Evolutionary conservation across 1,284 basidiomycete genomes (phyloP).

Genomic region (Sporisorium iseilematis-ciliati): DNA sequence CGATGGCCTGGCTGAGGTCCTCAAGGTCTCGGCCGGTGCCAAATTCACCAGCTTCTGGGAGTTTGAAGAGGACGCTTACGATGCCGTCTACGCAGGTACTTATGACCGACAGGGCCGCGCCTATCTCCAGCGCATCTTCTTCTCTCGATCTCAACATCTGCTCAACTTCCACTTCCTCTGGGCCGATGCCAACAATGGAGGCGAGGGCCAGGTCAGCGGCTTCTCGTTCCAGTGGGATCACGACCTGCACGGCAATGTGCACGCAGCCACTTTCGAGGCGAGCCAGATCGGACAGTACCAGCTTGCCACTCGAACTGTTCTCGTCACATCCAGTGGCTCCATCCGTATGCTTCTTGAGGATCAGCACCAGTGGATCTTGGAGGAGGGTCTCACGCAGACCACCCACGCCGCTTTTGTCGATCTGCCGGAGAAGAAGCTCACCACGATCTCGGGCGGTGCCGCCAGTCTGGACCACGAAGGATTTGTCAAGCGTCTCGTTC

Average conservation of each 20-base stretch:
- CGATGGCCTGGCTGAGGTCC: conserved; percentile 56
- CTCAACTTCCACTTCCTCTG: conserved; percentile 75
- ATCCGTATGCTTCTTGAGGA: conserved; percentile 81
- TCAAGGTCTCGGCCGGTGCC: conserved; percentile 52
- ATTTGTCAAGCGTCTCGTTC: conserved; percentile 72
- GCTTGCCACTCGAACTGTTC: conserved; percentile 73
- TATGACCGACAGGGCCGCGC: conserved; percentile 75
- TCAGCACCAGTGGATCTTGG: conserved; percentile 80
- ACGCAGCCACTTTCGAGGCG: conserved; percentile 72
- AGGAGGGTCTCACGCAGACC: conserved; percentile 82
- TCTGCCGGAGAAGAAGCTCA: conserved; percentile 78
- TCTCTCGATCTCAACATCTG: conserved; percentile 65
- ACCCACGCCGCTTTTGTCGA: conserved; percentile 77
- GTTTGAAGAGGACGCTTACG: conserved; percentile 66
- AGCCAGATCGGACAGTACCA: conserved; percentile 72
- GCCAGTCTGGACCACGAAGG: conserved; percentile 72
- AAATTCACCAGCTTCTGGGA: conserved; percentile 58
- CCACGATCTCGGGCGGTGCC: conserved; percentile 33
- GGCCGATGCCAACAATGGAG: conserved; percentile 72
- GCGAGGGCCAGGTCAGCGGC: conserved; percentile 76
- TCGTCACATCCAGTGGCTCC: conserved; percentile 83
- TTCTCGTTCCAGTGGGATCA: conserved; percentile 82
- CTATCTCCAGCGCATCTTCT: conserved; percentile 80
- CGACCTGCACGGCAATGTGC: conserved; percentile 78
- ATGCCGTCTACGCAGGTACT: conserved; percentile 73